Evolutionary conservation across 78 protist species (phyloP).

Genomic region (Dictyostelium intermedium): DNA sequence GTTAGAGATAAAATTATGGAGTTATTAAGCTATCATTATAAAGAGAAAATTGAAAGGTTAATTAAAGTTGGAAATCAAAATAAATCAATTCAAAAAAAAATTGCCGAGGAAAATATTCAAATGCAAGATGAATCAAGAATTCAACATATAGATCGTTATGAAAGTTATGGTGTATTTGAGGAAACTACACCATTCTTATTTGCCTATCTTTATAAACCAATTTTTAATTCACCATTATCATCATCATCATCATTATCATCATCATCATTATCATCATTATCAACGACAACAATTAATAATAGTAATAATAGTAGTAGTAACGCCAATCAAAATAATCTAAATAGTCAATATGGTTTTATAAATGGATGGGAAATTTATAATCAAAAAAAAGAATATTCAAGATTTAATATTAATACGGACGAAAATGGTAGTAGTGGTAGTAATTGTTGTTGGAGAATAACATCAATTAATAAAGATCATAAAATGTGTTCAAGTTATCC

Average conservation of each 20-base stretch:
- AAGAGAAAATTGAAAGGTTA: constrained; percentile 7
- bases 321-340: neutral
- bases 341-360: neutral
- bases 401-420: neutral
- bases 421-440: neutral
- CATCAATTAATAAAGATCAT: constrained; percentile 43
- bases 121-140: constrained; percentile 20
- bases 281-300: neutral
- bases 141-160: constrained; percentile 44
- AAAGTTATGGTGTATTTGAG: constrained; percentile 55
- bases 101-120: constrained; percentile 31
- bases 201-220: constrained; percentile 12
- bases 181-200: constrained; percentile 37
- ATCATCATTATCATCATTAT: neutral
- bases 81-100: constrained; percentile 8
- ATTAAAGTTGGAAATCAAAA: constrained; percentile 4
- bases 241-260: neutral
- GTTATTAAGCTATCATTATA: neutral
- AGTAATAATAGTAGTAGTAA: neutral
- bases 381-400: constrained; percentile 10
- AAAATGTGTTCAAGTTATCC: constrained; percentile 44
- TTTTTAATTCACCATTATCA: neutral
- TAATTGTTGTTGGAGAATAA: constrained; percentile 4
- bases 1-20: constrained; percentile 24
- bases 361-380: constrained; percentile 56